A percentile compares a stretch with the other conserved stretches of the same genome.
Evolutionary conservation across 2,329 filamentous ascomycete genomes (phyloP).

Genomic region (Neopestalotiopsis rosae): DNA sequence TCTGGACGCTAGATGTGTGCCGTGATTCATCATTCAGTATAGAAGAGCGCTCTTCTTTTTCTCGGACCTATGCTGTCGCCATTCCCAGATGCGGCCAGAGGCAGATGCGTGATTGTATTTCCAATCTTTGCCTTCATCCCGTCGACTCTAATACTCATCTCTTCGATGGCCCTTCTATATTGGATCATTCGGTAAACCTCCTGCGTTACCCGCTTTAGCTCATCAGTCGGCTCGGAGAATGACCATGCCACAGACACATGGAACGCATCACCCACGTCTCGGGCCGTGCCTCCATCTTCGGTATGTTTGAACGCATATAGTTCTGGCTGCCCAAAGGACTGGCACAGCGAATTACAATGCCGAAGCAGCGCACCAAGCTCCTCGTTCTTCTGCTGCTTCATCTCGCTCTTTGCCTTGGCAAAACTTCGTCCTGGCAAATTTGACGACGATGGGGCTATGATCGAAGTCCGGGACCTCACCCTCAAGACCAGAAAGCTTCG

Average conservation of each 20-base stretch:
- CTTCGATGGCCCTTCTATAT: slow-evolving; percentile 35
- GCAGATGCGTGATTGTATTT: slow-evolving; percentile 65
- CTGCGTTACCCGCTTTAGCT: slow-evolving; percentile 44
- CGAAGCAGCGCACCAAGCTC: slow-evolving; percentile 67
- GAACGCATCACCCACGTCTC: slow-evolving; percentile 59
- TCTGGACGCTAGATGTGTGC: background rate
- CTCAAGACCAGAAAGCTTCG: slow-evolving; percentile 86
- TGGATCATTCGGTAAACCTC: slow-evolving; percentile 30
- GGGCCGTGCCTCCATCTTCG: slow-evolving; percentile 22
- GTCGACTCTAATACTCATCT: slow-evolving; percentile 58
- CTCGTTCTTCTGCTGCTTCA: slow-evolving; percentile 41
- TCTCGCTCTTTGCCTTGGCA: slow-evolving; percentile 23
- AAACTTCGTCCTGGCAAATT: slow-evolving; percentile 22
- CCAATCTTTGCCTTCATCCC: slow-evolving; percentile 78
- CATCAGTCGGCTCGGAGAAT: slow-evolving; percentile 56
- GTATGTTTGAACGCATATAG: slow-evolving; percentile 63
- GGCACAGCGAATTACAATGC: slow-evolving; percentile 69
- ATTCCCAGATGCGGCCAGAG: slow-evolving; percentile 31
- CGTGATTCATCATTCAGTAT: background rate
- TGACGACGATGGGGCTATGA: slow-evolving; percentile 33
- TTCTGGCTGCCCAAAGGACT: slow-evolving; percentile 66
- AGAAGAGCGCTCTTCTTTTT: background rate
- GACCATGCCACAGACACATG: slow-evolving; percentile 93
- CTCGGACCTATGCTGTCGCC: too few species aligned
- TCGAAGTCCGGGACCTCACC: slow-evolving; percentile 43